Base-by-base conservation (phyloP, 129 eudicot genomes). In the Flaveria brownii region DNA sequence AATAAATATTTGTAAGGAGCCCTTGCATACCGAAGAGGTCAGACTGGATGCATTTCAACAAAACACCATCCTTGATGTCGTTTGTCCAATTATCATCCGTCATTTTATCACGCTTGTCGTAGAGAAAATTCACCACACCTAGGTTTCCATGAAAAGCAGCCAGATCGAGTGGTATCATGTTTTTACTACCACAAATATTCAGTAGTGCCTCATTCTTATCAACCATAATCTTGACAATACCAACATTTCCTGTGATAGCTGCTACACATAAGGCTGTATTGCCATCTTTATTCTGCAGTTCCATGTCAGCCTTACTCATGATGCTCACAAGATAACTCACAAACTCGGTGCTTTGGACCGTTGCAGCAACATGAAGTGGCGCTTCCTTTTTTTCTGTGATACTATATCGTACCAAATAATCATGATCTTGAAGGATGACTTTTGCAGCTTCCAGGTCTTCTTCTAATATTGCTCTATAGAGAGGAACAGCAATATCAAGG, bases 321-420 rank as follows among this genome's bases (percentile, higher is more conserved):
- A 55, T 55, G 62, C 20, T 55, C 10, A 87, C 76, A 20, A 87
- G 39, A 41, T 71, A 39, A 50, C 68, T 64, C 46, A 82, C 89
- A 33, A 85, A 65, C 20, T 66, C 9, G 25, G 47, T 14, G 55
- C 65, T 84, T 16, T 71, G 78, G 11, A 78, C 80, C 13, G 43
- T 25, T 9, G 71, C 86, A 39, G 86, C 86, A 78, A 82, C 64
- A 45, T 84, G 88, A 57, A 84, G 91, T 22, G 84, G 71, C 7
- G 83, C 81, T 20, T 79, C 86, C 33, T 74, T 18, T 11, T 80
- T 75, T 16, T 59, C 78, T 0, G 83, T 81, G 74, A 85, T 77
- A 65, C 78, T 70, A 54, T 57, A 77, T 9, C 78, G 46, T 60
- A 73, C 36, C 15, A 84, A 71, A 1, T 74, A 22, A 26, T 68